Evolutionary conservation across 1,284 basidiomycete species (phyloP).

Genomic region (Leccinum ponderosum): DNA sequence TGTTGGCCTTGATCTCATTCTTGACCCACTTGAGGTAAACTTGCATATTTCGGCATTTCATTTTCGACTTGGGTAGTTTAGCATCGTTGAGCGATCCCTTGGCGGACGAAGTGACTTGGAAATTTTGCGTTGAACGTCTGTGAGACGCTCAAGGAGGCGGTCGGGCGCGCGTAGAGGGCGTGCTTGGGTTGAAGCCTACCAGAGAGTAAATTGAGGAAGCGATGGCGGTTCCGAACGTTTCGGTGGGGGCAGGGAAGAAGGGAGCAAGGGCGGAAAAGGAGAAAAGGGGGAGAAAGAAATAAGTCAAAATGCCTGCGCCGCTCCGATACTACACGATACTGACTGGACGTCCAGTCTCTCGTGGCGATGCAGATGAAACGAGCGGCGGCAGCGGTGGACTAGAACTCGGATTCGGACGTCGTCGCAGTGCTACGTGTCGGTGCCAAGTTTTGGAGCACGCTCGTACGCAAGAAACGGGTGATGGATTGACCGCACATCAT

Average conservation of each 20-base stretch:
- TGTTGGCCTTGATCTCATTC: constrained; percentile 68
- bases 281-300: constrained; percentile 36
- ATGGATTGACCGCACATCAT: constrained; percentile 80
- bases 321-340: constrained; percentile 76
- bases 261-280: constrained; percentile 38
- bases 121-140: constrained; percentile 75
- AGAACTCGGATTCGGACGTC: too few species aligned
- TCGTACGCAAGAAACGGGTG: constrained; percentile 54
- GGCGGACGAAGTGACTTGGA: constrained; percentile 67
- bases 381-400: too few species aligned
- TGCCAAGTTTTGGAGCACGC: constrained; percentile 47
- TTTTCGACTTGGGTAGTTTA: constrained; percentile 58
- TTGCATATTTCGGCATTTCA: constrained; percentile 65
- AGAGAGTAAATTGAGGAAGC: constrained; percentile 62
- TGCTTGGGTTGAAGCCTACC: constrained; percentile 56
- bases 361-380: constrained; percentile 42
- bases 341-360: constrained; percentile 52
- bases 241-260: constrained; percentile 14
- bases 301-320: constrained; percentile 26
- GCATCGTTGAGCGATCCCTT: constrained; percentile 30
- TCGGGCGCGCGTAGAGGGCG: constrained; percentile 61
- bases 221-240: constrained; percentile 56
- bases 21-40: constrained; percentile 72
- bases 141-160: constrained; percentile 54
- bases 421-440: constrained; percentile 33